Evolutionary conservation across 441 rosid genomes (phyloP).

Genomic region (Erodium moschatum): DNA sequence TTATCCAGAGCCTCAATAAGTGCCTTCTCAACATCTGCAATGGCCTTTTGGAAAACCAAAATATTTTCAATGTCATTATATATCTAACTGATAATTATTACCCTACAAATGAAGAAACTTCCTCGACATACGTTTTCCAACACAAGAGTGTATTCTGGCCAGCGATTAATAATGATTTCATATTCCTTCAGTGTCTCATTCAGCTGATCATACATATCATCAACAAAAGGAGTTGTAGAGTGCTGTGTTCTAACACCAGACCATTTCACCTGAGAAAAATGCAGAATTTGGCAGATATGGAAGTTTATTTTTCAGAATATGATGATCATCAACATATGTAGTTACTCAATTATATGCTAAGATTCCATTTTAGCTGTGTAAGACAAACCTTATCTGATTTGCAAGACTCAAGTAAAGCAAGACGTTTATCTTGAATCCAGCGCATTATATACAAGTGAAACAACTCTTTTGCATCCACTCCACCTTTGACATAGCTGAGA

Average conservation of each 20-base stretch:
- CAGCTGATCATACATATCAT: slow-evolving; percentile 82
- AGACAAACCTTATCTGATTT: slow-evolving; percentile 75
- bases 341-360: background rate
- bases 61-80: slow-evolving; percentile 5
- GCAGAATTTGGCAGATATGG: slow-evolving; percentile 5
- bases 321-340: background rate
- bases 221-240: slow-evolving; percentile 87
- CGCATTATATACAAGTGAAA: slow-evolving; percentile 83
- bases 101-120: slow-evolving; percentile 7
- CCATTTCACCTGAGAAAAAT: slow-evolving; percentile 74
- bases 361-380: background rate
- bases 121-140: slow-evolving; percentile 67
- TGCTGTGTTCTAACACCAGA: slow-evolving; percentile 86
- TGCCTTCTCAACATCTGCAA: slow-evolving; percentile 92
- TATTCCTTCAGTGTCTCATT: slow-evolving; percentile 64
- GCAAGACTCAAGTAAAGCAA: slow-evolving; percentile 73
- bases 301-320: background rate
- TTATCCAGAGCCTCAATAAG: slow-evolving; percentile 84
- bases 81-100: background rate
- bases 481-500: slow-evolving; percentile 75
- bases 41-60: slow-evolving; percentile 43
- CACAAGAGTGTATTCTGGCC: slow-evolving; percentile 91
- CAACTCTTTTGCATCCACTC: slow-evolving; percentile 85
- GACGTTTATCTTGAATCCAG: slow-evolving; percentile 95
- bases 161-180: slow-evolving; percentile 79